phyloP scores from a whole-genome alignment of 768 basidiomycete genomes.

The Hericium rajendrae region DNA sequence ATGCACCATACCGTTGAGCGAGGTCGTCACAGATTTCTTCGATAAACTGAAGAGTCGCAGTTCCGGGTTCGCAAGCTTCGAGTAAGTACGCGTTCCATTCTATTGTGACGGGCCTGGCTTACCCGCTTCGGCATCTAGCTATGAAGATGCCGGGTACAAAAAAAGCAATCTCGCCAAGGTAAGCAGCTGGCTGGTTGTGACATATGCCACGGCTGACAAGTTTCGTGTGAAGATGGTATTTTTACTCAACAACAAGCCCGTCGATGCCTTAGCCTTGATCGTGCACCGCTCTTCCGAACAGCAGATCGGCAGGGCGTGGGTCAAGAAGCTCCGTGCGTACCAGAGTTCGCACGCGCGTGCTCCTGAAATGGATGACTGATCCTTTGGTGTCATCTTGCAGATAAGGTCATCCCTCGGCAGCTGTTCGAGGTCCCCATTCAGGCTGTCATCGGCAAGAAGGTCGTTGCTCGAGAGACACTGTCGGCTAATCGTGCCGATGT shows the following conservation, averaged over 20 bases:
- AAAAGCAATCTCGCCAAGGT: constrained; percentile 66
- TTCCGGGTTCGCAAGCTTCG: constrained; percentile 87
- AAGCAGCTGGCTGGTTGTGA: neutral
- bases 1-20: constrained; percentile 79
- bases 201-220: constrained; percentile 27
- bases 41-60: constrained; percentile 89
- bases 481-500: constrained; percentile 86
- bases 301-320: constrained; percentile 72
- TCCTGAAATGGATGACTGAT: neutral
- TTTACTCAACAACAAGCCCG: constrained; percentile 77
- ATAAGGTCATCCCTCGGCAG: constrained; percentile 88
- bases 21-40: constrained; percentile 94
- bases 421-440: constrained; percentile 94
- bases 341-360: neutral
- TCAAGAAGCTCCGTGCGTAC: constrained; percentile 79
- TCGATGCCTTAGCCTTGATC: constrained; percentile 90
- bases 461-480: constrained; percentile 84
- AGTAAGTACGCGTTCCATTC: constrained; percentile 38
- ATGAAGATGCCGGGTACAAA: constrained; percentile 89
- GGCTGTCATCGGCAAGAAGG: constrained; percentile 77
- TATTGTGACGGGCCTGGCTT: neutral
- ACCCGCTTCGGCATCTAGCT: constrained; percentile 36
- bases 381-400: constrained; percentile 26
- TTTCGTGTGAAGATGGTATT: constrained; percentile 51
- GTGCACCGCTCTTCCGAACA: constrained; percentile 78